phyloP scores from a whole-genome alignment of 805 yeast genomes.

The Candida lessepsii region DNA sequence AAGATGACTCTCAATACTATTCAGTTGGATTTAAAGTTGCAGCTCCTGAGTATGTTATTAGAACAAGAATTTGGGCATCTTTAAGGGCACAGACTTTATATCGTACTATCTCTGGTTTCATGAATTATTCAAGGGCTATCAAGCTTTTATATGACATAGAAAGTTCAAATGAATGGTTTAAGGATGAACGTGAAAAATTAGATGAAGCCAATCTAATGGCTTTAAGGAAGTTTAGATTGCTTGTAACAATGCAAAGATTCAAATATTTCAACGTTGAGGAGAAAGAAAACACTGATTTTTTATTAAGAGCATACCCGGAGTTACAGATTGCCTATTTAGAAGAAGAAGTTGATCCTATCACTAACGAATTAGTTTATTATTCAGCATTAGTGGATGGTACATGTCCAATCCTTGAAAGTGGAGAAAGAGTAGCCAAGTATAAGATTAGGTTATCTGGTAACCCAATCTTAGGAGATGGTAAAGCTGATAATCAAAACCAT shows the following conservation, averaged over 20 bases:
- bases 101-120: constrained; percentile 96
- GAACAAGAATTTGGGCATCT: constrained; percentile 99
- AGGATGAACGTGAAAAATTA: constrained; percentile 33
- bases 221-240: constrained; percentile 73
- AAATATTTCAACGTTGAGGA: constrained; percentile 71
- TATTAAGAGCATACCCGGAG: constrained; percentile 81
- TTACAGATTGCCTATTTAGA: constrained; percentile 90
- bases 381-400: constrained; percentile 81
- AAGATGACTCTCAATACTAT: constrained; percentile 84
- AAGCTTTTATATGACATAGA: constrained; percentile 87
- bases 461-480: constrained; percentile 86
- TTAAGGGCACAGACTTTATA: constrained; percentile 94
- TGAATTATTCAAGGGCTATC: constrained; percentile 97
- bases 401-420: constrained; percentile 60
- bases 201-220: constrained; percentile 64
- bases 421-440: constrained; percentile 45
- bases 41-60: constrained; percentile 91
- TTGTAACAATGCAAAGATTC: constrained; percentile 86
- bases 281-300: constrained; percentile 74
- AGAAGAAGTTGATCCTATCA: constrained; percentile 81
- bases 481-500: constrained; percentile 84
- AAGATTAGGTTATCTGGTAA: constrained; percentile 79
- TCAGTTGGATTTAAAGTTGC: constrained; percentile 97
- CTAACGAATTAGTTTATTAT: constrained; percentile 69
- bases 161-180: constrained; percentile 55